Evolutionary conservation across 805 yeast species (phyloP), one percentile per base, ranked within the genome.

Genomic region (Saccharomycopsis fibuligera): DNA sequence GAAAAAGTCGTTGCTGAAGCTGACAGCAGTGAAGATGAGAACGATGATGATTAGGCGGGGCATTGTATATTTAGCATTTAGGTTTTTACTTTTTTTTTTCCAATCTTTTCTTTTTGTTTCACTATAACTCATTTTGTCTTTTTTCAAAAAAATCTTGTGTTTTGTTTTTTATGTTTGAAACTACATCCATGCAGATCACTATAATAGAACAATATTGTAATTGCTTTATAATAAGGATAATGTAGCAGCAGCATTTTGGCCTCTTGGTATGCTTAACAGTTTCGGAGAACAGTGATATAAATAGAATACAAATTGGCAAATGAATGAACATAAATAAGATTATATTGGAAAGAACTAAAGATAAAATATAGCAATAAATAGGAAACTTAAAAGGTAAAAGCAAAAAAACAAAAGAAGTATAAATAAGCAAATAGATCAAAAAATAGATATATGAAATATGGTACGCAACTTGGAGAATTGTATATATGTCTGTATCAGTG

Each of bases 11-110:
- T 51, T 5, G 49, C 51, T 17, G 48, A 47, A 23, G 51, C 45
- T 3, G 51, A 47, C 44, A 39, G 46, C 12, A 47, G 51, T 39
- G 51, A 47, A 22, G 51, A 51, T 9, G 51, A 47, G 5, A 47
- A 51, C 19, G 51, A 51, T 12, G 35, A 36, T 42, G 45, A 49
- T 29, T 43, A n/a, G n/a, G n/a, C n/a, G n/a, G n/a, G n/a, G n/a
- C n/a, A n/a, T n/a, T n/a, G n/a, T n/a, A n/a, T n/a, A n/a, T n/a
- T n/a, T n/a, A n/a, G n/a, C n/a, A n/a, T n/a, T n/a, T n/a, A n/a
- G n/a, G n/a, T n/a, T n/a, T n/a, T n/a, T n/a, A n/a, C n/a, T n/a
- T n/a, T n/a, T n/a, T n/a, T n/a, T n/a, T n/a, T n/a, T n/a, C n/a
- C n/a, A 29, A 29, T 29, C 31, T 29, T 29, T 9, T 29, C 12